Conservation (phyloP, 192 early-diverging fungal genomes). For the Coemansia furcata region DNA sequence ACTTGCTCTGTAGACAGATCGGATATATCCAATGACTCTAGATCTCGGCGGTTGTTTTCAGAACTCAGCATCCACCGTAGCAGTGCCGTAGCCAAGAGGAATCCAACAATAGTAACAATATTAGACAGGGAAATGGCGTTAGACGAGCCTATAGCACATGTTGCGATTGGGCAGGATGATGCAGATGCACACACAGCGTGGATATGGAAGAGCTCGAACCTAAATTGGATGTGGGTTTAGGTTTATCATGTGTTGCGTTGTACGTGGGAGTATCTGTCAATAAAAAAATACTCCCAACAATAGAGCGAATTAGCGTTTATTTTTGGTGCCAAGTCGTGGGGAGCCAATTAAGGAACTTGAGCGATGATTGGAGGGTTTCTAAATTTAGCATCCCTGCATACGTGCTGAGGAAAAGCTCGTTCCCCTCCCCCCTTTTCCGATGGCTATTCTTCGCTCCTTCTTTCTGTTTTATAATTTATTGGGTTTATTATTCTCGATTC, state of each 20-base stretch:
- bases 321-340: not conserved
- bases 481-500: not conserved
- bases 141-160: too few relatives aligned
- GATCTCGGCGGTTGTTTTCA: slow-evolving; percentile 39
- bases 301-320: not conserved
- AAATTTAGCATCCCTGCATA: not conserved
- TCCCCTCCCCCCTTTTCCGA: not conserved
- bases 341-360: not conserved
- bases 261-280: not conserved
- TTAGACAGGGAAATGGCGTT: too few relatives aligned
- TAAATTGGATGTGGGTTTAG: too few relatives aligned
- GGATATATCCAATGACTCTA: slow-evolving; percentile 3
- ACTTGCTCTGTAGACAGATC: slow-evolving; percentile 21
- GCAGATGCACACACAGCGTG: too few relatives aligned
- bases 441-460: not conserved
- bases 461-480: not conserved
- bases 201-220: too few relatives aligned
- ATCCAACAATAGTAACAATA: too few relatives aligned
- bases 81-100: slow-evolving; percentile 13
- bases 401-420: not conserved
- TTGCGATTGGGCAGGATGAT: too few relatives aligned
- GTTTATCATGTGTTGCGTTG: too few relatives aligned
- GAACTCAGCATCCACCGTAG: slow-evolving; percentile 12
- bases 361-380: not conserved
- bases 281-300: not conserved